Evolutionary conservation across 768 basidiomycete genomes (phyloP), one percentile per base, ranked within the genome.

Genomic region (Xerocomus spinulosus): DNA sequence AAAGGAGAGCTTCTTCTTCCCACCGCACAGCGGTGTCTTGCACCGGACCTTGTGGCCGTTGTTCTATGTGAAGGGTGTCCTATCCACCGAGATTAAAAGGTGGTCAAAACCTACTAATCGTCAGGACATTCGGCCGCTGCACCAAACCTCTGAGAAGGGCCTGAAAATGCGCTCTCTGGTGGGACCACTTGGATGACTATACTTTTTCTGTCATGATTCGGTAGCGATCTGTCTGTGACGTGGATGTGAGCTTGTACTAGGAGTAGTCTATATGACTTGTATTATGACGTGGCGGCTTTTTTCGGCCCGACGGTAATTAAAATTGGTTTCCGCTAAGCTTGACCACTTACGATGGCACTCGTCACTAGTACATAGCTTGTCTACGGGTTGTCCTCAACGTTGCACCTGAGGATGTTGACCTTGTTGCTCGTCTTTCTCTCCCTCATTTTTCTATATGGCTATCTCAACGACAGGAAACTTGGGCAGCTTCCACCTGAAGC

Each of bases 381-480:
- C 23, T 12, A 35, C n/a, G n/a, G n/a, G 14, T 34, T 14, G 15
- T 18, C 29, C 18, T 24, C 23, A 37, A n/a, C 29, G n/a, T 30
- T 33, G 33, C 24, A 26, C 39, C 15, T n/a, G 23, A 50, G 33
- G 33, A 68, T 68, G 62, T n/a, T 52, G 17, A 28, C 9, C 33
- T 38, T 51, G 5, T 14, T 62, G 13, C 26, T 52, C 17, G 15
- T 51, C 32, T 12, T 52, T 5, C 28, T 39, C 24, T 36, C 33
- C 14, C 28, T 56, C 0, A 17, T 52, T 26, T 41, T 57, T 35
- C 50, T 77, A 9, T 82, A 80, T 61, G 60, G 73, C 17, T 63
- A 67, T 21, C 50, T 66, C 47, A 86, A 89, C 57, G 84, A 86
- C 58, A 64, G 55, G 13, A 75, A 76, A 30, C 67, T 89, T 10